Evolutionary conservation across 2,329 filamentous ascomycete genomes (phyloP).

Genomic region (Colletotrichum viniferum): DNA sequence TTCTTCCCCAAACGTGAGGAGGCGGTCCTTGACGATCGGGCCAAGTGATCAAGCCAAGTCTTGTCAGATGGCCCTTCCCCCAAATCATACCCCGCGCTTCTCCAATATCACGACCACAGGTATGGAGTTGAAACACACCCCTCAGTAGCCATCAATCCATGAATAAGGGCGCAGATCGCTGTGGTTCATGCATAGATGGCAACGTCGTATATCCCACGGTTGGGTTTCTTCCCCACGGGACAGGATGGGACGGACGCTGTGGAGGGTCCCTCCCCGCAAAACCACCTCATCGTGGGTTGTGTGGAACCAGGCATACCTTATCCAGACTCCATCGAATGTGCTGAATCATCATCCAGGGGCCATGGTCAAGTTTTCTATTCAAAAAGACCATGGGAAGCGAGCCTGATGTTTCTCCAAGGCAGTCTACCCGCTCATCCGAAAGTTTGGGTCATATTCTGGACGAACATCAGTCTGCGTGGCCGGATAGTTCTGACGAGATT

Average conservation of each 20-base stretch:
- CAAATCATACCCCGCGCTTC: neutral
- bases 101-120: neutral
- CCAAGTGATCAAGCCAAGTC: neutral
- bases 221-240: neutral
- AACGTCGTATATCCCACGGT: neutral
- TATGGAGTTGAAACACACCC: neutral
- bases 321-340: neutral
- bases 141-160: neutral
- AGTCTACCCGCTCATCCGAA: neutral
- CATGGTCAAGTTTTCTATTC: neutral
- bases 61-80: neutral
- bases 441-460: neutral
- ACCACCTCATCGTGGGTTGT: neutral
- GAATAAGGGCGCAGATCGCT: neutral
- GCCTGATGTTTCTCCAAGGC: neutral
- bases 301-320: constrained; percentile 3
- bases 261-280: neutral
- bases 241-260: neutral
- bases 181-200: neutral
- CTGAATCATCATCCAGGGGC: neutral
- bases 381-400: neutral
- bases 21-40: neutral
- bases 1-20: neutral
- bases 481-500: neutral
- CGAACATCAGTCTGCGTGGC: neutral